Conservation (phyloP, 2,329 filamentous ascomycete genomes). For the Fusarium paranaense region DNA sequence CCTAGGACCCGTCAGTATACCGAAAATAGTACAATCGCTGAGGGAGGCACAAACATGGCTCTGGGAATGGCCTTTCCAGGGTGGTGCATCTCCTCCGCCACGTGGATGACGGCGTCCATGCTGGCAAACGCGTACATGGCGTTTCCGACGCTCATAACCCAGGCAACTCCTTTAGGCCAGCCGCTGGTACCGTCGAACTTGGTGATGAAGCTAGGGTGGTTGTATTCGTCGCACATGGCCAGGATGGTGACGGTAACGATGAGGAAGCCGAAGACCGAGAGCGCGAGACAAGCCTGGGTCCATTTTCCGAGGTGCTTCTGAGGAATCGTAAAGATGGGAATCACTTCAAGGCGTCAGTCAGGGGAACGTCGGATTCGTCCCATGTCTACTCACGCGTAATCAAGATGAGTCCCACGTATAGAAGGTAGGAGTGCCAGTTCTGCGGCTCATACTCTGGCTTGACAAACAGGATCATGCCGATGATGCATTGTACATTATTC, state of each 20-base stretch:
- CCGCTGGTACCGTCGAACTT: conserved; percentile 18
- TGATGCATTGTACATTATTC: conserved; percentile 27
- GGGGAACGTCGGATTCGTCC: not conserved
- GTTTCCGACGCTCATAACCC: conserved; percentile 30
- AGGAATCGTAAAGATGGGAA: conserved; percentile 34
- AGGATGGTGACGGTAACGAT: conserved; percentile 8
- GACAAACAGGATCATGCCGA: conserved; percentile 26
- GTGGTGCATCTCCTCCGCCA: conserved; percentile 29
- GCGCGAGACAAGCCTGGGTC: conserved; percentile 17
- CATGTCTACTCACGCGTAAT: conserved; percentile 14
- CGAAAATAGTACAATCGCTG: no score
- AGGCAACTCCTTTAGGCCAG: conserved; percentile 27
- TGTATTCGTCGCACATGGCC: conserved; percentile 23
- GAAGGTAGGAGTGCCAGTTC: conserved; percentile 31
- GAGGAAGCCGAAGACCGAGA: conserved; percentile 26
- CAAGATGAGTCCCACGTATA: conserved; percentile 28
- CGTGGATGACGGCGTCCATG: conserved; percentile 27
- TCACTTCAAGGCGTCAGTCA: conserved; percentile 14
- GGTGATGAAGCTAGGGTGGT: conserved; percentile 14
- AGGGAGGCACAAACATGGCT: conserved; percentile 1
- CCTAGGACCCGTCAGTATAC: not conserved
- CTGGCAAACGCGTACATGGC: conserved; percentile 34
- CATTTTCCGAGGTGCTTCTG: conserved; percentile 29
- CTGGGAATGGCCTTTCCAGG: conserved; percentile 22
- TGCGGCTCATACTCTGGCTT: conserved; percentile 20